These are phyloP conservation scores for Penicillium waksmanii DNA, from an alignment of 495 filamentous ascomycete genomes.

Conservation along the genomic window DNA sequence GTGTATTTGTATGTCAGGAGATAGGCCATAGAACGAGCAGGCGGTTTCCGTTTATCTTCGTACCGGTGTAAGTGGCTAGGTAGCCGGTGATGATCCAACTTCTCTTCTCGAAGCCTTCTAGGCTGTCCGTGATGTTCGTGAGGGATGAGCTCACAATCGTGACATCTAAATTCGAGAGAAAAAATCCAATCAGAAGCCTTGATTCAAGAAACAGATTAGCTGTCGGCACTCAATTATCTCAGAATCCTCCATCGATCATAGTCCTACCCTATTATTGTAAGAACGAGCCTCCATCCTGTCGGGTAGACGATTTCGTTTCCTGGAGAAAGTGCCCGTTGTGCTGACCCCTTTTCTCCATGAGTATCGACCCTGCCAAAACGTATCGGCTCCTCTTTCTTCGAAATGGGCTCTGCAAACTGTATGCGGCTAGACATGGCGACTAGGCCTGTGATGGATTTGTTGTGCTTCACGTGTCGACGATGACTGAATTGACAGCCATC, in stretches of 20 bases:
- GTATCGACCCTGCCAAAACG: constrained; percentile 12
- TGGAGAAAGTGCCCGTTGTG: constrained; percentile 27
- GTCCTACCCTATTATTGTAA: constrained; percentile 41
- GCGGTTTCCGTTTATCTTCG: constrained; percentile 4
- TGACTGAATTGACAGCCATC: constrained; percentile 24
- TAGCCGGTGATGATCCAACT: constrained; percentile 64
- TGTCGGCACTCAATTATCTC: not conserved
- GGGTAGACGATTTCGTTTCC: constrained; percentile 39
- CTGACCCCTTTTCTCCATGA: constrained; percentile 29
- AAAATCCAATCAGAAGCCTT: constrained; percentile 58
- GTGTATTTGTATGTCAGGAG: not conserved
- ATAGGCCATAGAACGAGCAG: not conserved
- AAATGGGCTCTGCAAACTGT: constrained; percentile 26
- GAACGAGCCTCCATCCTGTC: constrained; percentile 50
- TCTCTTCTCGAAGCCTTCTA: constrained; percentile 55
- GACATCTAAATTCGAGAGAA: constrained; percentile 64
- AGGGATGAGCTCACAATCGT: constrained; percentile 67
- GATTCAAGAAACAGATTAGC: constrained; percentile 7
- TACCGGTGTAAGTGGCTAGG: constrained; percentile 59
- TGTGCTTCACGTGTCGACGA: constrained; percentile 22
- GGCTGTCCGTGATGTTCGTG: constrained; percentile 58
- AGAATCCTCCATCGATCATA: not conserved
- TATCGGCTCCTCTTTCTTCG: constrained; percentile 10
- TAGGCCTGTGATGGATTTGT: constrained; percentile 2
- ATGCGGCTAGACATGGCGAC: constrained; percentile 28